Evolutionary conservation across 768 basidiomycete species (phyloP).

Genomic region (Amanita pallidorosea): DNA sequence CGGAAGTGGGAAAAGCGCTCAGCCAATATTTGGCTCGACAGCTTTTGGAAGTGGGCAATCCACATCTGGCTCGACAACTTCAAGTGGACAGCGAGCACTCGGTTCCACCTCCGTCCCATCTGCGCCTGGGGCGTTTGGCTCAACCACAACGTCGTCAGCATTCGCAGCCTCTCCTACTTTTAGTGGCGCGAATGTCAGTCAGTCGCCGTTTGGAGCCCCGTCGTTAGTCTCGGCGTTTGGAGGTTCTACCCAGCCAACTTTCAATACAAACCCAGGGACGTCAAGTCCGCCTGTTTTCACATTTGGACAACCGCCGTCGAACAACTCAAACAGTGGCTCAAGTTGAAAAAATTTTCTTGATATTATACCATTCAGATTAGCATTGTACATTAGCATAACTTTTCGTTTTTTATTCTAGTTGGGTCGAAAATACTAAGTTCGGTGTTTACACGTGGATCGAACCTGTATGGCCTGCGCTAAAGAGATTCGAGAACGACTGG

Average conservation of each 20-base stretch:
- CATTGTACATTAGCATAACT: conserved; percentile 3
- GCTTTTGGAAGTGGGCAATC: neutral
- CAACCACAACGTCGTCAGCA: neutral
- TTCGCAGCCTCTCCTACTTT: neutral
- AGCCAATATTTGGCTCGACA: neutral
- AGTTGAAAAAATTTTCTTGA: neutral
- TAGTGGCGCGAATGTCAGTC: neutral
- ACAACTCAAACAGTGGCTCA: neutral
- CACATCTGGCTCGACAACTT: neutral
- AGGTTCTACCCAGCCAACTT: neutral
- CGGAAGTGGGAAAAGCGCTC: neutral
- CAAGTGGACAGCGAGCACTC: neutral
- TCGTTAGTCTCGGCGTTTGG: neutral
- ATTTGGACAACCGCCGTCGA: neutral
- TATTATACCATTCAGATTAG: conserved; percentile 3
- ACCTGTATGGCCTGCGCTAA: neutral
- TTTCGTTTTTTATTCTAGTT: neutral
- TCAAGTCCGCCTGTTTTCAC: neutral
- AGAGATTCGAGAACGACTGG: neutral
- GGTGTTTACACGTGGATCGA: neutral
- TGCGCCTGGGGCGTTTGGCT: conserved; percentile 1
- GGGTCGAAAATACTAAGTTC: neutral
- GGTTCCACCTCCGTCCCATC: neutral
- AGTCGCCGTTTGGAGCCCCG: neutral
- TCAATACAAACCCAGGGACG: neutral